A percentile compares a stretch with the other conserved stretches of the same genome.
Conservation (phyloP, 108 stramenopile species). For the Fistulifera solaris region DNA sequence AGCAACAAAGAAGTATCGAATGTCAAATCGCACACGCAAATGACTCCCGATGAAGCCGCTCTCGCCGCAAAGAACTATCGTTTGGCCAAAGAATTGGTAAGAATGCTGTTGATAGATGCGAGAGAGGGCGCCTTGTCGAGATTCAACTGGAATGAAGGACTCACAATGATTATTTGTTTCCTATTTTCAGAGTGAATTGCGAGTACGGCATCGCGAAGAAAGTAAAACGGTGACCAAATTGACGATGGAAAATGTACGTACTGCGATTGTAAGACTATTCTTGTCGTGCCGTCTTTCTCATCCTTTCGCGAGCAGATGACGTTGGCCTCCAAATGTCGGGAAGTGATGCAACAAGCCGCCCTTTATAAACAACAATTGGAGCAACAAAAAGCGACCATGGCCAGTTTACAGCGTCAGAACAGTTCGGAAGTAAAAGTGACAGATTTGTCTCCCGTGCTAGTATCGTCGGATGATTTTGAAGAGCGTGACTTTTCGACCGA, state of each 20-base stretch:
- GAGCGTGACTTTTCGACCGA: not conserved
- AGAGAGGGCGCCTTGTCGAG: not conserved
- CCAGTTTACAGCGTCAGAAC: not conserved
- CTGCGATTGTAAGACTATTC: not conserved
- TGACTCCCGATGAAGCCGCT: constrained; percentile 25
- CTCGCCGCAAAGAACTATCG: constrained; percentile 69
- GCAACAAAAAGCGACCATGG: not conserved
- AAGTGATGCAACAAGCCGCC: constrained; percentile 45
- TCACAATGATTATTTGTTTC: constrained; percentile 1
- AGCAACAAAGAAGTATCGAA: too few species aligned
- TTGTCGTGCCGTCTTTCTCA: too few species aligned
- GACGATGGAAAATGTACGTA: constrained; percentile 74
- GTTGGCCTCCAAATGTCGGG: constrained; percentile 64
- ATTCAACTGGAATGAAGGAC: not conserved
- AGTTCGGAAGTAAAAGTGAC: too few species aligned
- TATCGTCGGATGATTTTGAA: constrained; percentile 2
- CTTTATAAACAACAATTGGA: not conserved
- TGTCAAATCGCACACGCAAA: constrained; percentile 1
- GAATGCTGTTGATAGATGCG: constrained; percentile 14
- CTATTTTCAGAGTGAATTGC: constrained; percentile 48
- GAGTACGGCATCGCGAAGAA: constrained; percentile 74
- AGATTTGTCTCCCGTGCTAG: not conserved
- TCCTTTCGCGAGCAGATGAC: constrained; percentile 40
- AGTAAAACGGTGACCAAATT: constrained; percentile 58
- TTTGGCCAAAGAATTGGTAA: constrained; percentile 74